These are phyloP conservation scores for Anthostomella pinea DNA, from an alignment of 2,329 filamentous ascomycete genomes.

Conservation along the genomic window DNA sequence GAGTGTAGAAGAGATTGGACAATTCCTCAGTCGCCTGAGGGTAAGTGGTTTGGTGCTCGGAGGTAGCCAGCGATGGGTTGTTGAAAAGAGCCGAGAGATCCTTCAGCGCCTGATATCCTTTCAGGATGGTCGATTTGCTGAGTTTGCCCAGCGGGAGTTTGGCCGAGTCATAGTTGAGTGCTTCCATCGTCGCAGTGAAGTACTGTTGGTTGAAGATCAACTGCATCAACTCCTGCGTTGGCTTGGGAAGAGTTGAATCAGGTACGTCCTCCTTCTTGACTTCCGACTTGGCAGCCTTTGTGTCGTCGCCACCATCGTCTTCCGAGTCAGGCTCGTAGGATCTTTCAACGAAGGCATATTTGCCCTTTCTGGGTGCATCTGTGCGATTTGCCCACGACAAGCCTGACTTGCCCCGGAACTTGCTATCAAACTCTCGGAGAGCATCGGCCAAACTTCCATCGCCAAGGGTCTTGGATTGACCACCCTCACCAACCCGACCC, in stretches of 20 bases:
- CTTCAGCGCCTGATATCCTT: slow-evolving; percentile 75
- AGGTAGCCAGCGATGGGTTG: slow-evolving; percentile 44
- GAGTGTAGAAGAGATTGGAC: slow-evolving; percentile 76
- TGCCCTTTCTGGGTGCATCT: slow-evolving; percentile 57
- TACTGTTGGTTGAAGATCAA: slow-evolving; percentile 80
- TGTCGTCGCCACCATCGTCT: slow-evolving; percentile 30
- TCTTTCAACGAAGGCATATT: slow-evolving; percentile 79
- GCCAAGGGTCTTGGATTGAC: slow-evolving; percentile 46
- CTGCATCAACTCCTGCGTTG: slow-evolving; percentile 67
- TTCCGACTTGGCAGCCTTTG: slow-evolving; percentile 19
- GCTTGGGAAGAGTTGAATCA: slow-evolving; percentile 25
- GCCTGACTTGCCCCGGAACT: slow-evolving; percentile 62
- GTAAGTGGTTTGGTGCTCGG: slow-evolving; percentile 39
- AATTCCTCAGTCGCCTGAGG: slow-evolving; percentile 54
- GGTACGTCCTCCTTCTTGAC: slow-evolving; percentile 22
- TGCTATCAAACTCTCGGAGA: slow-evolving; percentile 52
- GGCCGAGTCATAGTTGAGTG: slow-evolving; percentile 68
- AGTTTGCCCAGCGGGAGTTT: slow-evolving; percentile 84
- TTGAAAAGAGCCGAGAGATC: slow-evolving; percentile 67
- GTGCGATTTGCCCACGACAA: slow-evolving; percentile 52
- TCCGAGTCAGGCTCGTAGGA: slow-evolving; percentile 68
- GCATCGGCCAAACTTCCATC: slow-evolving; percentile 42
- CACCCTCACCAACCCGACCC: slow-evolving; percentile 70
- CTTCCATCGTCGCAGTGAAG: slow-evolving; percentile 64
- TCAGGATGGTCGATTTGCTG: slow-evolving; percentile 71